Evolutionary conservation across 176 grass and related monocot genomes (phyloP).

Genomic region (Ananas comosus): DNA sequence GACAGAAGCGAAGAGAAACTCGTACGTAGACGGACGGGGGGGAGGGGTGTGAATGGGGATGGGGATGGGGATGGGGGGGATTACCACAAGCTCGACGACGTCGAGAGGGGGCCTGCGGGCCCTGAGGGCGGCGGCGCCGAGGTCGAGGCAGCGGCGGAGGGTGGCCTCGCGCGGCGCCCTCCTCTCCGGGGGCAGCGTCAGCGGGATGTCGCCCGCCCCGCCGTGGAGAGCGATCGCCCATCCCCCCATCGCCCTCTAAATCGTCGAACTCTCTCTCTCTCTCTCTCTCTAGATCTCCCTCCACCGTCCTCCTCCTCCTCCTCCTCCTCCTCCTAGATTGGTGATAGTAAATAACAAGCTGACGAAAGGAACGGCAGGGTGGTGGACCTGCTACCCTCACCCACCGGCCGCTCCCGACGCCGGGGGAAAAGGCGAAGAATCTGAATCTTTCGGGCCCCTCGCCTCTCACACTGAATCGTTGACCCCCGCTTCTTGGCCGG

Average conservation of each 20-base stretch:
- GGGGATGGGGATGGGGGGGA: no score
- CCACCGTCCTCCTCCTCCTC: background rate
- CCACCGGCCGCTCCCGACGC: no score
- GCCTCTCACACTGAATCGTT: no score
- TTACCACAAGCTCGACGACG: constrained; percentile 74
- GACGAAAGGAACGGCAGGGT: no score
- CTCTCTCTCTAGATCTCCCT: background rate
- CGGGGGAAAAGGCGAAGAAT: no score
- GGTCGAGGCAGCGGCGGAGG: constrained; percentile 57
- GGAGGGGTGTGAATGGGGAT: no score
- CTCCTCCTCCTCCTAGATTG: background rate
- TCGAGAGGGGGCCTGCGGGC: constrained; percentile 49
- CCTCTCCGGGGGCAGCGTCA: constrained; percentile 38
- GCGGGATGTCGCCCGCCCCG: constrained; percentile 83
- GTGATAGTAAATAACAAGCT: no score
- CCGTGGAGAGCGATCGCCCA: constrained; percentile 86
- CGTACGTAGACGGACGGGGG: no score
- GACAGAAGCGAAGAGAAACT: no score
- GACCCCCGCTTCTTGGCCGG: no score
- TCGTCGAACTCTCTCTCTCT: background rate
- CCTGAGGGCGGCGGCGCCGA: constrained; percentile 50
- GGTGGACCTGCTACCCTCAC: no score
- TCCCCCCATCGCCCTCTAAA: constrained; percentile 31
- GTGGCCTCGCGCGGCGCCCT: constrained; percentile 49
- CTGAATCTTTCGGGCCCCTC: no score